Percentiles rank a stretch among this genome's conserved stretches.
Conservation (phyloP, 495 filamentous ascomycete genomes). For the Haplographium delicatum region DNA sequence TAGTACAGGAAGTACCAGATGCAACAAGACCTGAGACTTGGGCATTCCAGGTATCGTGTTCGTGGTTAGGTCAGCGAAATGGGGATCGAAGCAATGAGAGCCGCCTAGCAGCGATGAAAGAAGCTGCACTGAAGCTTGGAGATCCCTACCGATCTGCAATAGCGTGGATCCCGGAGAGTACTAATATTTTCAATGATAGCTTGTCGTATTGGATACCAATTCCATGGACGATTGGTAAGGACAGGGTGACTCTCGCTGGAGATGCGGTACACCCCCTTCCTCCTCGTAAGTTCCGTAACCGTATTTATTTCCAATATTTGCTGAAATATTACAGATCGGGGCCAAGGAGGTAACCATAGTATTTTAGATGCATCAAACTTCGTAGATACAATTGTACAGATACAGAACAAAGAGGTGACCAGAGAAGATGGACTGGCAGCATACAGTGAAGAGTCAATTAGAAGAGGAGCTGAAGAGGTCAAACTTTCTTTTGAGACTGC, state of each 20-base stretch:
- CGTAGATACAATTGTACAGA: neutral
- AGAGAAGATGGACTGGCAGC: neutral
- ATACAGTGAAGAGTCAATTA: conserved; percentile 1
- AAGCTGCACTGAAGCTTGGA: conserved; percentile 27
- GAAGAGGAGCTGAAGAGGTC: conserved; percentile 1
- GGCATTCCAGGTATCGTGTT: conserved; percentile 27
- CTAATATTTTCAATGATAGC: neutral
- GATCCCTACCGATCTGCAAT: conserved; percentile 38
- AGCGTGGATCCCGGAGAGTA: conserved; percentile 13
- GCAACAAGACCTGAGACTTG: conserved; percentile 38
- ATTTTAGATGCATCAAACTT: conserved; percentile 4
- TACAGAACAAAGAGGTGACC: neutral
- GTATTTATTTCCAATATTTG: neutral
- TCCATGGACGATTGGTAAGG: neutral
- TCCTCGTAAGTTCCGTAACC: neutral
- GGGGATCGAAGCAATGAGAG: conserved; percentile 24
- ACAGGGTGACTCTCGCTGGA: neutral
- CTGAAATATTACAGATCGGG: neutral
- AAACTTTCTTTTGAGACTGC: conserved; percentile 1
- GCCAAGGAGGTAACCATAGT: neutral
- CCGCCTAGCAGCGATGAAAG: conserved; percentile 35
- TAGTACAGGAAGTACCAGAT: conserved; percentile 26
- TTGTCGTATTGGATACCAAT: neutral
- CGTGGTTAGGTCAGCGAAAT: conserved; percentile 11
- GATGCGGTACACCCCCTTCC: conserved; percentile 2